Percentiles rank a stretch among this genome's conserved stretches.
These are phyloP conservation scores for Candida smagusa DNA, from an alignment of 1,139 yeast species.

Conservation along the genomic window DNA sequence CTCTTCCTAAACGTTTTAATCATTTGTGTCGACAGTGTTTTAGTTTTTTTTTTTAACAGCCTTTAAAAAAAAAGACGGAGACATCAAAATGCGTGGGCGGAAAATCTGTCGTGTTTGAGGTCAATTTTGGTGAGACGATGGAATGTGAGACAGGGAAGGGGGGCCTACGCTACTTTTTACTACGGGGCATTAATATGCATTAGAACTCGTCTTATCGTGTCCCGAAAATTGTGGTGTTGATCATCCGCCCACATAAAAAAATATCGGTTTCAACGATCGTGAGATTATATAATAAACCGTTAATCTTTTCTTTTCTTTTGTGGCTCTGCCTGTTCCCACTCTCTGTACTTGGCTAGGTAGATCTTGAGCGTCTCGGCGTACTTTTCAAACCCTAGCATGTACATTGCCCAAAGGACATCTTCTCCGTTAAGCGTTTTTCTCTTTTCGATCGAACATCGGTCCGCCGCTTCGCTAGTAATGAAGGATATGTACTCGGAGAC, in stretches of 20 bases:
- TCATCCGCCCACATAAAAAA: background rate
- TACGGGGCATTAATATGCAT: no score
- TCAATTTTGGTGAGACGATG: background rate
- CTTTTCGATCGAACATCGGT: conserved; percentile 63
- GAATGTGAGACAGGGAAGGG: background rate
- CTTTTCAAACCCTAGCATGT: conserved; percentile 67
- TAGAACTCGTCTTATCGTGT: no score
- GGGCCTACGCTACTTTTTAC: background rate
- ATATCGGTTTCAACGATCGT: background rate
- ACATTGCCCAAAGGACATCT: conserved; percentile 66
- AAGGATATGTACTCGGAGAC: conserved; percentile 58
- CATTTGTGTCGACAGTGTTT: conserved; percentile 18
- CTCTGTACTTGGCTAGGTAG: conserved; percentile 64
- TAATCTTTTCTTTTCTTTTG: background rate
- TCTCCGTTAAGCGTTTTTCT: conserved; percentile 72
- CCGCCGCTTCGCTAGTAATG: conserved; percentile 64
- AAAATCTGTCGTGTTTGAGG: conserved; percentile 1
- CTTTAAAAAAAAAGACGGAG: background rate
- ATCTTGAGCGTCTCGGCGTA: conserved; percentile 70
- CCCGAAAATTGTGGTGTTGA: background rate
- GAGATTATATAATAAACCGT: background rate
- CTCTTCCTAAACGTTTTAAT: conserved; percentile 44
- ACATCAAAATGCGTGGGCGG: background rate
- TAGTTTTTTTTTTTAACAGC: background rate
- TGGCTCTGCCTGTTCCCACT: conserved; percentile 12